phyloP scores from a whole-genome alignment of 257 asterid genomes.

The Phtheirospermum japonicum region DNA sequence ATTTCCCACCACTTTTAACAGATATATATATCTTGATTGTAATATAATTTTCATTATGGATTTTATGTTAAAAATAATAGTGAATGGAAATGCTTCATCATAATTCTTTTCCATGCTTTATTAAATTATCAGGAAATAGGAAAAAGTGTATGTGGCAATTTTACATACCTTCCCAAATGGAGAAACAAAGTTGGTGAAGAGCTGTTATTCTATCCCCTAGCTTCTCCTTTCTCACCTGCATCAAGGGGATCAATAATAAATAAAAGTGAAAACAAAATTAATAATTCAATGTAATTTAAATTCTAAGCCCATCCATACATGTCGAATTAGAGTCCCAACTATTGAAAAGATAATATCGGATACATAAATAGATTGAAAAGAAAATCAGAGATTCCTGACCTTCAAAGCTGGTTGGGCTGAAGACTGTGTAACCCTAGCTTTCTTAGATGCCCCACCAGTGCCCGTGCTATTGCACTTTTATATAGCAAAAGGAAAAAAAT shows the following conservation, averaged over 20 bases:
- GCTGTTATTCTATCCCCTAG: slow-evolving; percentile 90
- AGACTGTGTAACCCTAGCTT: slow-evolving; percentile 84
- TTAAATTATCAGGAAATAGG: no score
- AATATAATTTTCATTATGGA: no score
- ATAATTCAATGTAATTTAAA: neutral
- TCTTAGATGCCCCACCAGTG: slow-evolving; percentile 69
- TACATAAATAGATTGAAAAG: neutral
- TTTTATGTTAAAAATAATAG: no score
- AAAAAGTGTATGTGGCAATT: no score
- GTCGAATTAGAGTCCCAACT: neutral
- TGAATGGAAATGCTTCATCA: no score
- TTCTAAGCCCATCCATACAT: slow-evolving; percentile 9
- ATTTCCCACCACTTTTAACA: no score
- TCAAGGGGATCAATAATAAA: slow-evolving; percentile 11
- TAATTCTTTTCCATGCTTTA: no score
- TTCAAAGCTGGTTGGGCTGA: slow-evolving; percentile 80
- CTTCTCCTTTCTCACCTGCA: slow-evolving; percentile 93
- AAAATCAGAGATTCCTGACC: slow-evolving; percentile 38
- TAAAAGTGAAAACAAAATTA: neutral
- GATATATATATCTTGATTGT: no score
- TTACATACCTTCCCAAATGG: slow-evolving; percentile 90
- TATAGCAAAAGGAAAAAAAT: slow-evolving; percentile 14
- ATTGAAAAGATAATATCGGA: neutral
- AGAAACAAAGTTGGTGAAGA: slow-evolving; percentile 95
- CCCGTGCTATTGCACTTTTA: slow-evolving; percentile 66